Percentiles rank a stretch among this genome's conserved stretches.
phyloP scores from a whole-genome alignment of 306 rosid species.

The Sesbania bispinosa region DNA sequence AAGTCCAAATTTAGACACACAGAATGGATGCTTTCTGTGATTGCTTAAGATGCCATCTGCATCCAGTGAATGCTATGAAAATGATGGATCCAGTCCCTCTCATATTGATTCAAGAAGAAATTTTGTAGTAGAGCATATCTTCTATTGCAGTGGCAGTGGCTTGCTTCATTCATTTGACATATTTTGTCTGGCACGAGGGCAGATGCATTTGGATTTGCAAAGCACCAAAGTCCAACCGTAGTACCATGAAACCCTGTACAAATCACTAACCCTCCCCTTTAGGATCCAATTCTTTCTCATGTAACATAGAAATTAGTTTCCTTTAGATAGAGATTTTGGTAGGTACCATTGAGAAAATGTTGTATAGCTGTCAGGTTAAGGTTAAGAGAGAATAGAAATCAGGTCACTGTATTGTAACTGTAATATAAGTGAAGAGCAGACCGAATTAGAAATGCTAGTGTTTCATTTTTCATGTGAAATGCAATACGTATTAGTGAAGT shows the following conservation, averaged over 20 bases:
- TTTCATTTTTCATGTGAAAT: slow-evolving; percentile 28
- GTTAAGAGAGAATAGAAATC: slow-evolving; percentile 55
- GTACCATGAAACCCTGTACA: slow-evolving; percentile 63
- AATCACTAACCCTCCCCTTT: slow-evolving; percentile 54
- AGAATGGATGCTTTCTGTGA: slow-evolving; percentile 21
- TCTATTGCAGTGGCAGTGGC: slow-evolving; percentile 30
- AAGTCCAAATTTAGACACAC: slow-evolving; percentile 5
- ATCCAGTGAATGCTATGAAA: slow-evolving; percentile 24
- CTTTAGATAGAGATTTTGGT: slow-evolving; percentile 49
- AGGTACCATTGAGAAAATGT: slow-evolving; percentile 47
- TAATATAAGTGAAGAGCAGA: slow-evolving; percentile 48
- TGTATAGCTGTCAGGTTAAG: slow-evolving; percentile 79
- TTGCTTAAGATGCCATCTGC: slow-evolving; percentile 19
- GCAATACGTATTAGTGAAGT: not conserved
- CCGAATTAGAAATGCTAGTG: slow-evolving; percentile 34
- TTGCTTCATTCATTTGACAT: slow-evolving; percentile 36
- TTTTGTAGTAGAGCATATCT: slow-evolving; percentile 32
- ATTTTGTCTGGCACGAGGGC: slow-evolving; percentile 38
- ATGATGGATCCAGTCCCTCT: slow-evolving; percentile 23
- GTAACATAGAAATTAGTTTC: slow-evolving; percentile 60
- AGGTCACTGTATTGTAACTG: slow-evolving; percentile 55
- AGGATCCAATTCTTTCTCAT: slow-evolving; percentile 62
- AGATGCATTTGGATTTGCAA: slow-evolving; percentile 43
- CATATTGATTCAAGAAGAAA: slow-evolving; percentile 25
- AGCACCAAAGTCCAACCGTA: slow-evolving; percentile 40